Conservation (phyloP, 257 asterid genomes). For the Fraxinus cuspidata region DNA sequence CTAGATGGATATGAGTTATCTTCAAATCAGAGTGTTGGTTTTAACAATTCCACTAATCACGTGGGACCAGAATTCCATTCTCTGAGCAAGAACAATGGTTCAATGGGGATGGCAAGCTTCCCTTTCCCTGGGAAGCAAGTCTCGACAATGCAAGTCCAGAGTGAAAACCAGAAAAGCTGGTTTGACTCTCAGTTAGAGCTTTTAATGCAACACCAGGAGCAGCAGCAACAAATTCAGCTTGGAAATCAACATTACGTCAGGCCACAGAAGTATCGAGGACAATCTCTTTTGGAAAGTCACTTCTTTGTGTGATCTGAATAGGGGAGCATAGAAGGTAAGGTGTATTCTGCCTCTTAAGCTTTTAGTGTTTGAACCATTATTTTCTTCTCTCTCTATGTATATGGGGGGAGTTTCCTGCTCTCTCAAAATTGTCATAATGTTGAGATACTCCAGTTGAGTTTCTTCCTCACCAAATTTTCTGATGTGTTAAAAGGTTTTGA, state of each 20-base stretch:
- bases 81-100: conserved; percentile 42
- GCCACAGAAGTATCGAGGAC: conserved; percentile 74
- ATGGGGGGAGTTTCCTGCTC: too few species aligned
- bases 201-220: conserved; percentile 55
- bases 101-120: conserved; percentile 51
- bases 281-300: conserved; percentile 66
- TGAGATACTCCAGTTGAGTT: neutral
- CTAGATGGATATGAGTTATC: conserved; percentile 75
- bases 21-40: conserved; percentile 54
- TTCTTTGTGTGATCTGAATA: conserved; percentile 70
- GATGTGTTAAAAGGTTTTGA: conserved; percentile 38
- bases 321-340: conserved; percentile 48
- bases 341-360: conserved; percentile 19
- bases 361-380: neutral
- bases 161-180: conserved; percentile 60
- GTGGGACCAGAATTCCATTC: conserved; percentile 42
- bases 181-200: conserved; percentile 54
- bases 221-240: conserved; percentile 56
- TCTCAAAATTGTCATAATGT: neutral
- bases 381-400: neutral
- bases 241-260: conserved; percentile 55
- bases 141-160: conserved; percentile 42
- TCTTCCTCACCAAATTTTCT: neutral
- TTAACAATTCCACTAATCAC: conserved; percentile 47
- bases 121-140: conserved; percentile 89